Evolutionary conservation across 257 asterid species (phyloP).

Genomic region (Buddleja alternifolia): DNA sequence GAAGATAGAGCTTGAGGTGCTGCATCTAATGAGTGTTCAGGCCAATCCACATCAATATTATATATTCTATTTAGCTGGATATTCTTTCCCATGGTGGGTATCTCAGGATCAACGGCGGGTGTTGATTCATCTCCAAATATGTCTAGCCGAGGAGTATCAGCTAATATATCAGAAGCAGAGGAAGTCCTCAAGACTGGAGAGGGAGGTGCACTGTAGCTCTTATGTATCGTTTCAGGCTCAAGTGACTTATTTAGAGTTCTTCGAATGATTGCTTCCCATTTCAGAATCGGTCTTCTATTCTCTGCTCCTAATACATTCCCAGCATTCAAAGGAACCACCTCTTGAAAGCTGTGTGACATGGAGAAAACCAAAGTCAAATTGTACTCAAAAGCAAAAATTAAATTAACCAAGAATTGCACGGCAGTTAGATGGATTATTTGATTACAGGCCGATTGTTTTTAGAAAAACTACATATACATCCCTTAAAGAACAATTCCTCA

Average conservation of each 20-base stretch:
- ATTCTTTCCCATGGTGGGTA: slow-evolving; percentile 26
- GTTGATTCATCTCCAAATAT: slow-evolving; percentile 36
- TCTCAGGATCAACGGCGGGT: slow-evolving; percentile 27
- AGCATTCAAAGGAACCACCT: slow-evolving; percentile 90
- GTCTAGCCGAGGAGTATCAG: slow-evolving; percentile 49
- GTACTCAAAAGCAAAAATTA: neutral
- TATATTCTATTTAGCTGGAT: slow-evolving; percentile 37
- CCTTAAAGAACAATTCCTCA: neutral
- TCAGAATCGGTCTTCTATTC: slow-evolving; percentile 67
- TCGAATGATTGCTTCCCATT: slow-evolving; percentile 87
- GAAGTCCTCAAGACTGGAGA: slow-evolving; percentile 82
- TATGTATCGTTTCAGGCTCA: slow-evolving; percentile 55
- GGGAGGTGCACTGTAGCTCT: slow-evolving; percentile 90
- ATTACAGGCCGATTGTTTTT: neutral
- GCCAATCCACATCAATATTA: slow-evolving; percentile 69
- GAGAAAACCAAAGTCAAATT: neutral
- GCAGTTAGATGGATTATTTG: neutral
- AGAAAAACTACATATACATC: neutral
- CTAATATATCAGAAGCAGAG: slow-evolving; percentile 72
- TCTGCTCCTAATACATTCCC: slow-evolving; percentile 95
- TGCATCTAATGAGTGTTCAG: slow-evolving; percentile 78
- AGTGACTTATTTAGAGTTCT: slow-evolving; percentile 59
- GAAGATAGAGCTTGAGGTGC: slow-evolving; percentile 57
- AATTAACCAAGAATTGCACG: neutral
- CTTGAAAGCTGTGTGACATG: slow-evolving; percentile 72